These are phyloP conservation scores for Xylaria bambusicola DNA, from an alignment of 495 filamentous ascomycete species.

Conservation along the genomic window DNA sequence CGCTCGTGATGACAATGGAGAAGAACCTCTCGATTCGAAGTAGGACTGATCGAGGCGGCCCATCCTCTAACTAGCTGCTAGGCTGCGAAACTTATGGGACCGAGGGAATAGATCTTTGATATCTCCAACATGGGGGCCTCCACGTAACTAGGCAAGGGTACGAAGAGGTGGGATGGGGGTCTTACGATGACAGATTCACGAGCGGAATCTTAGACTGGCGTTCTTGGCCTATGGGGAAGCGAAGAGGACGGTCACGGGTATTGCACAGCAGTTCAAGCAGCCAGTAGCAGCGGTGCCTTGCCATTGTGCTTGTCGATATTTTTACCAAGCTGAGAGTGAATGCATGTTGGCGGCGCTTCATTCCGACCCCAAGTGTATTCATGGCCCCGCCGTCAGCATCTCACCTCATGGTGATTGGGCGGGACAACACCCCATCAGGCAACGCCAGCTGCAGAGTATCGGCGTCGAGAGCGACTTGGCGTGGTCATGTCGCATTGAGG, in stretches of 20 bases:
- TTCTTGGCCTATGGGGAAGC: conserved; percentile 13
- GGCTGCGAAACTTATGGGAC: conserved; percentile 11
- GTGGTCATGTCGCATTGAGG: conserved; percentile 13
- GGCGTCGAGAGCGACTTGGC: conserved; percentile 3
- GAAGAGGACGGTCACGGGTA: conserved; percentile 1
- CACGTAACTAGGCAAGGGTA: conserved; percentile 5
- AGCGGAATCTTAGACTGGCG: conserved; percentile 2
- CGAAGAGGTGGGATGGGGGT: conserved; percentile 10
- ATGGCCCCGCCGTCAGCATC: conserved; percentile 15
- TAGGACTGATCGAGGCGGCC: not conserved
- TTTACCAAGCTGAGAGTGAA: conserved; percentile 11
- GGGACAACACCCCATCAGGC: not conserved
- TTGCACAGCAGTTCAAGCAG: not conserved
- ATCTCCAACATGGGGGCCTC: conserved; percentile 9
- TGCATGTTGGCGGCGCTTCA: conserved; percentile 1
- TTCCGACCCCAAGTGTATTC: conserved; percentile 6
- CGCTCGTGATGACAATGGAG: not conserved
- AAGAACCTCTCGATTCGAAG: not conserved
- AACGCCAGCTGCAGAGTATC: conserved; percentile 10
- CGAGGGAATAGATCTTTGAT: conserved; percentile 5
- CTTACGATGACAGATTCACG: not conserved
- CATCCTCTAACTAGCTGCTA: not conserved
- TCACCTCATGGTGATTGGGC: conserved; percentile 2
- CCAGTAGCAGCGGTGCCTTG: not conserved
- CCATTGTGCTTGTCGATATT: not conserved